A percentile compares a stretch with the other conserved stretches of the same genome.
Evolutionary conservation across 371 early-diverging fungal genomes (phyloP).

Genomic region (Capillidium rhysosporum): DNA sequence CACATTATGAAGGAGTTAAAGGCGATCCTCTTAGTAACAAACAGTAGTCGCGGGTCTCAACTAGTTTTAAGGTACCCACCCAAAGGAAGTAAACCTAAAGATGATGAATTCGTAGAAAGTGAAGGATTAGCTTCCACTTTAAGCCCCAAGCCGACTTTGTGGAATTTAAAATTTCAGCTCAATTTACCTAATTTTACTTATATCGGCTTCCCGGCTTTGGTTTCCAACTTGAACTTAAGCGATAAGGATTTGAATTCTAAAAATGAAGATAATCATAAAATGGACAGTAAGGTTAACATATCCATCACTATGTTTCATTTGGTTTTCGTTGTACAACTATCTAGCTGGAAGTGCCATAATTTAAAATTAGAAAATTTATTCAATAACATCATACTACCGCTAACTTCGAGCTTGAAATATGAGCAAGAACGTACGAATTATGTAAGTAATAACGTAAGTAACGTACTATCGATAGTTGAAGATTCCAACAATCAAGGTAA

Average conservation of each 20-base stretch:
- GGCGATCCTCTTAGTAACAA: slow-evolving; percentile 10
- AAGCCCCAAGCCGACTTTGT: neutral
- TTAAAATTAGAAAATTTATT: neutral
- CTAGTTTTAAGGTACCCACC: slow-evolving; percentile 11
- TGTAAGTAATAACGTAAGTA: slow-evolving; percentile 49
- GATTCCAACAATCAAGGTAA: slow-evolving; percentile 24
- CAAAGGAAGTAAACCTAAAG: too few species aligned
- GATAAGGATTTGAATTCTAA: too few species aligned
- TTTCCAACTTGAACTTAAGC: too few species aligned
- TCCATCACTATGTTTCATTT: slow-evolving; percentile 65
- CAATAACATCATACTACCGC: slow-evolving; percentile 3
- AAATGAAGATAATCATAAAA: too few species aligned
- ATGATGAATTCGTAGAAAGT: too few species aligned
- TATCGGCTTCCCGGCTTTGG: neutral
- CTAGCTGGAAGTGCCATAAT: too few species aligned
- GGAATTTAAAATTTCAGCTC: neutral
- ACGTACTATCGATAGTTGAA: slow-evolving; percentile 38
- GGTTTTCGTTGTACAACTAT: slow-evolving; percentile 30
- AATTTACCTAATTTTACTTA: neutral
- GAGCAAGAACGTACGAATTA: slow-evolving; percentile 66
- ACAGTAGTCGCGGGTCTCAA: slow-evolving; percentile 9
- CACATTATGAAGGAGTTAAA: slow-evolving; percentile 5
- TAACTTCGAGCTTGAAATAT: slow-evolving; percentile 55
- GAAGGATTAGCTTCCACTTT: neutral
- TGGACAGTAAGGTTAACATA: neutral